Percentiles rank a stretch among this genome's conserved stretches.
Evolutionary conservation across 495 filamentous ascomycete genomes (phyloP).

Genomic region (Hyphodiscus hymeniophilus): DNA sequence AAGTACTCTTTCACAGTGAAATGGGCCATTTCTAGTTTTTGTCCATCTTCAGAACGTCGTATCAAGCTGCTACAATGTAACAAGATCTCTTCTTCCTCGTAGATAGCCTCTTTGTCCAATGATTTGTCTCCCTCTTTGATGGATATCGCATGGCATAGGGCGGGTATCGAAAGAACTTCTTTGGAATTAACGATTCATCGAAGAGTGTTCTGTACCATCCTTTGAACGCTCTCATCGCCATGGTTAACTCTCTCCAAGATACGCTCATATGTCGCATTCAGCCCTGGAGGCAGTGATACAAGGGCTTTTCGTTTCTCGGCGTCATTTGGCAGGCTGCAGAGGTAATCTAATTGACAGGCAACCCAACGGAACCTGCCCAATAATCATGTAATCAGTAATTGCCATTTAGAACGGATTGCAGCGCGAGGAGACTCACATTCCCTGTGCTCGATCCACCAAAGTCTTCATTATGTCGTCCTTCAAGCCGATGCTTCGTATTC

Average conservation of each 20-base stretch:
- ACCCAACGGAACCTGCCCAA: conserved; percentile 37
- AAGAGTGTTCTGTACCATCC: conserved; percentile 22
- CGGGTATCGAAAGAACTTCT: not conserved
- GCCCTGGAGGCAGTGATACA: conserved; percentile 23
- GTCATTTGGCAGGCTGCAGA: conserved; percentile 27
- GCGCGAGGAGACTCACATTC: too few species aligned
- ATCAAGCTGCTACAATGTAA: conserved; percentile 28
- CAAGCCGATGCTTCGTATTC: conserved; percentile 16
- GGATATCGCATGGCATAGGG: conserved; percentile 22
- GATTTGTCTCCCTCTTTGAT: conserved; percentile 6
- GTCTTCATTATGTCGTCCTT: conserved; percentile 28
- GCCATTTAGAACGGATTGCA: too few species aligned
- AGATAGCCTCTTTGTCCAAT: conserved; percentile 15
- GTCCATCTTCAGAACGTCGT: conserved; percentile 7
- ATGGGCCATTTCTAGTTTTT: conserved; percentile 27
- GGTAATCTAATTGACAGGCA: conserved; percentile 31
- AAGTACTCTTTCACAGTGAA: conserved; percentile 31
- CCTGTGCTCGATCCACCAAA: conserved; percentile 25
- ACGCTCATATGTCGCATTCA: conserved; percentile 27
- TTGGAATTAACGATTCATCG: conserved; percentile 17
- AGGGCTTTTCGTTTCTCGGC: conserved; percentile 24
- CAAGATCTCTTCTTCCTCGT: conserved; percentile 21
- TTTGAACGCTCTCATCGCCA: conserved; percentile 13
- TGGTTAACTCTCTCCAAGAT: conserved; percentile 26
- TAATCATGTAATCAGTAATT: too few species aligned